Evolutionary conservation across 2,329 filamentous ascomycete species (phyloP).

Genomic region (Colletotrichum nymphaeae): DNA sequence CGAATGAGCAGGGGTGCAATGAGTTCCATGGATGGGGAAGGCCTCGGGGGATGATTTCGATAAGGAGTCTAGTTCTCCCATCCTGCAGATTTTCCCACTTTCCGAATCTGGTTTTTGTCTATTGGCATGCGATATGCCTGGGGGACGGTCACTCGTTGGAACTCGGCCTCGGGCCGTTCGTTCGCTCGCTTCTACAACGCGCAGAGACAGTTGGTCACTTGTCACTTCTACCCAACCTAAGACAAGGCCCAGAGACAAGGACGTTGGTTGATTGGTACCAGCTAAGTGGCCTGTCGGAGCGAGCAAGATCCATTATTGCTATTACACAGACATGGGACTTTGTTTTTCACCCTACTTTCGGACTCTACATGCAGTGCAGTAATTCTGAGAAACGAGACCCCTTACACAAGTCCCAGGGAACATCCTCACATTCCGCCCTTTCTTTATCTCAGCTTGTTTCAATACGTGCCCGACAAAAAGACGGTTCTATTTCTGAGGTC

Average conservation of each 20-base stretch:
- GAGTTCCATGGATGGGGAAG: too few species aligned
- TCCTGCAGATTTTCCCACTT: not conserved
- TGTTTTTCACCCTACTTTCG: too few species aligned
- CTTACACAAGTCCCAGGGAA: too few species aligned
- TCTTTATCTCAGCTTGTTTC: too few species aligned
- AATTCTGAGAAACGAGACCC: too few species aligned
- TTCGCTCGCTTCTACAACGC: not conserved
- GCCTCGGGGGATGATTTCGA: not conserved
- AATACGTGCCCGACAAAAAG: too few species aligned
- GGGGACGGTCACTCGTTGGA: too few species aligned
- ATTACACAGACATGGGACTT: too few species aligned
- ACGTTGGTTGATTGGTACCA: not conserved
- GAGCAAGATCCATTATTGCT: too few species aligned
- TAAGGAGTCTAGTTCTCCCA: not conserved
- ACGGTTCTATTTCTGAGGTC: too few species aligned
- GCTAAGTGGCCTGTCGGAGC: not conserved
- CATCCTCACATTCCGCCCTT: too few species aligned
- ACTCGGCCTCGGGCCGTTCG: not conserved
- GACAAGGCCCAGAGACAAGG: not conserved
- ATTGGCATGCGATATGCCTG: not conserved
- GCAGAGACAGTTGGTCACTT: not conserved
- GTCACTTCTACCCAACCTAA: not conserved
- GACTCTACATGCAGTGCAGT: too few species aligned
- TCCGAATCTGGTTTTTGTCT: not conserved
- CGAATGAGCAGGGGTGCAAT: not conserved